Base-by-base conservation (phyloP, 352 stramenopile species). In the Phytophthora syringae region DNA sequence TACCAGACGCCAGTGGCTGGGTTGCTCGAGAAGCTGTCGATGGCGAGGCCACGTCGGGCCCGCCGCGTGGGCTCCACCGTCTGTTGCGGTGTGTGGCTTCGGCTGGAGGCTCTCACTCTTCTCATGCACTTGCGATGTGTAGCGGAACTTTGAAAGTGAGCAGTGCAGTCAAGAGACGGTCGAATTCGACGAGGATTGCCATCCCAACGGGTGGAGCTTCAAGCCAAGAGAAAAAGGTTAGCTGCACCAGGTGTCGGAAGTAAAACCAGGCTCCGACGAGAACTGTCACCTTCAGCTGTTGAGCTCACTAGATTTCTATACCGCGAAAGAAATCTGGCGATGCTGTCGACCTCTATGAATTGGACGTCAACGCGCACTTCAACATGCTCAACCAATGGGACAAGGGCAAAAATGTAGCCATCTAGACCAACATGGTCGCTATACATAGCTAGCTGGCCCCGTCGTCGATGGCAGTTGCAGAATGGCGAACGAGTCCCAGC, bases 1-100 rank as follows among this genome's bases (percentile, higher is more conserved):
- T 84, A 92, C 77, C 79, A 92, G 13, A 92, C 77, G 52, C 83
- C 74, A 1, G 76, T 79, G 47, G 44, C 47, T 32, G 77, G 52
- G 10, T 68, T 73, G 22, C 74, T 70, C 36, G 79, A 73, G 79
- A 83, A 86, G 42, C 77, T 70, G 34, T 82, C 71, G 59, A 90
- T 78, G 57, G 60, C 72, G 12, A 90, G 68, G 6, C 45, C 47
- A 10, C 78, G 78, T 39, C 60, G 73, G 47, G 32, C 49, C 32
- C 56, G 51, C 44, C 52, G 45, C n/a, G 49, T 51, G 40, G 34
- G 36, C 45, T 68, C 27, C n/a, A 32, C 39, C 44, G 42, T 15
- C 44, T 58, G 30, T 44, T 66, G 48, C 44, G 60, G 36, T 39
- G 51, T 53, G 50, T 34, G 60, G 42, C 60, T 70, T n/a, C 27